Base-by-base conservation (phyloP, 805 yeast species). In the Cyberlindnera maritima region DNA sequence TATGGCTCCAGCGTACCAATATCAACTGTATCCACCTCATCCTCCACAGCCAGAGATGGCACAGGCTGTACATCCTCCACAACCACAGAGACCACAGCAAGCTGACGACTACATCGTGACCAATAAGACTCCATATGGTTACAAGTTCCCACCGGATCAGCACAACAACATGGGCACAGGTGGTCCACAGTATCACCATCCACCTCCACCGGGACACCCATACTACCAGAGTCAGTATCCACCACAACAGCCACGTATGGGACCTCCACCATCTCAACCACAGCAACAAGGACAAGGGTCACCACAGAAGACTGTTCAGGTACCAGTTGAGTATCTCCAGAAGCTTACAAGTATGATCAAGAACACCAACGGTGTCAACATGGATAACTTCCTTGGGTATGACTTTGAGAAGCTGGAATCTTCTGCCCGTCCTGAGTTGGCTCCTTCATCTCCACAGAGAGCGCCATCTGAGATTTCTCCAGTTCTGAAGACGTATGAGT, bases 111-210 rank as follows among this genome's bases (percentile, higher is more conserved):
- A 70, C 49, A 69, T 74, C 26, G 69, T 77, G 11, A 76, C 81
- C 4, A 75, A 69, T 29, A 61, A 67, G 44, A 65, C 63, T 36
- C 79, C 80, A 4, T 70, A 64, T n/a, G 62, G 72, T 3, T 82
- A 78, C 63, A 81, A 76, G 59, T 82, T 82, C 54, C 88, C 87
- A 1, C 71, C 76, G 25, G 51, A 47, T 13, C 53, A 43, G 18
- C 36, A 29, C 1, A 36, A 20, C 4, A 26, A 37, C 26, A 23
- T 15, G 40, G 32, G 18, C 8, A 5, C 25, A 6, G 25, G 5
- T 9, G 25, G 8, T 9, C 40, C 31, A 25, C 40, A 25, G 26
- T 26, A 25, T 36, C 39, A 36, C n/a, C 43, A 34, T 18, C 51
- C 33, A 15, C 42, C 41, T 41, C 33, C 43, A 45, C 19, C 6